Evolutionary conservation across 768 basidiomycete species (phyloP).

Genomic region (Neoboletus subvelutipes): DNA sequence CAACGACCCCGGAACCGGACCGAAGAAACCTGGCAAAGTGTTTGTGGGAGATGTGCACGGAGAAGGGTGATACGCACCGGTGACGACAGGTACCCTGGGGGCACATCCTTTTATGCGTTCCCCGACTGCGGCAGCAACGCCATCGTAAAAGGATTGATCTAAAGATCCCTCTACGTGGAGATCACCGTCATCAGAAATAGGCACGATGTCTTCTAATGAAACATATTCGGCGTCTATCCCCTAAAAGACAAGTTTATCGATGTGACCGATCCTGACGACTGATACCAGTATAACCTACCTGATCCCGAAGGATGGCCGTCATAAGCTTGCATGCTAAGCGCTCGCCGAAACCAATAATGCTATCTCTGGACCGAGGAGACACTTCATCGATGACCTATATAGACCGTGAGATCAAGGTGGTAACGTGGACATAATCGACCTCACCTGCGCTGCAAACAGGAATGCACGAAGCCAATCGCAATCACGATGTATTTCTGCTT

Average conservation of each 20-base stretch:
- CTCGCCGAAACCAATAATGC: slow-evolving; percentile 93
- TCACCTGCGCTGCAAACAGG: slow-evolving; percentile 85
- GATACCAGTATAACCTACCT: slow-evolving; percentile 48
- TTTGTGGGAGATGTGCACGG: background rate
- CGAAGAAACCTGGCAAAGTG: slow-evolving; percentile 77
- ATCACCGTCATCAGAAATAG: slow-evolving; percentile 58
- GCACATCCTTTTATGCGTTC: slow-evolving; percentile 79
- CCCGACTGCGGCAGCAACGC: slow-evolving; percentile 67
- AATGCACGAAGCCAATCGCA: slow-evolving; percentile 87
- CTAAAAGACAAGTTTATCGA: slow-evolving; percentile 36
- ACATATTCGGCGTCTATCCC: slow-evolving; percentile 97
- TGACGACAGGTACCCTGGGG: slow-evolving; percentile 87
- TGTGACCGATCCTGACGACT: background rate
- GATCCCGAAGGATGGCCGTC: slow-evolving; percentile 84
- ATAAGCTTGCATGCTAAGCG: slow-evolving; percentile 88
- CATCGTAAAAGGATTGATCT: slow-evolving; percentile 88
- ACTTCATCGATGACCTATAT: slow-evolving; percentile 94
- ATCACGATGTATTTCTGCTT: slow-evolving; percentile 83
- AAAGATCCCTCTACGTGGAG: slow-evolving; percentile 53
- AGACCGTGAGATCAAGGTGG: slow-evolving; percentile 3
- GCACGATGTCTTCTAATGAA: slow-evolving; percentile 86
- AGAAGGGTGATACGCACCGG: slow-evolving; percentile 50
- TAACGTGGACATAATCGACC: background rate
- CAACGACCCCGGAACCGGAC: slow-evolving; percentile 91
- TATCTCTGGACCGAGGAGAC: slow-evolving; percentile 89